These are phyloP conservation scores for Sesbania bispinosa DNA, from an alignment of 306 rosid genomes.

Conservation along the genomic window DNA sequence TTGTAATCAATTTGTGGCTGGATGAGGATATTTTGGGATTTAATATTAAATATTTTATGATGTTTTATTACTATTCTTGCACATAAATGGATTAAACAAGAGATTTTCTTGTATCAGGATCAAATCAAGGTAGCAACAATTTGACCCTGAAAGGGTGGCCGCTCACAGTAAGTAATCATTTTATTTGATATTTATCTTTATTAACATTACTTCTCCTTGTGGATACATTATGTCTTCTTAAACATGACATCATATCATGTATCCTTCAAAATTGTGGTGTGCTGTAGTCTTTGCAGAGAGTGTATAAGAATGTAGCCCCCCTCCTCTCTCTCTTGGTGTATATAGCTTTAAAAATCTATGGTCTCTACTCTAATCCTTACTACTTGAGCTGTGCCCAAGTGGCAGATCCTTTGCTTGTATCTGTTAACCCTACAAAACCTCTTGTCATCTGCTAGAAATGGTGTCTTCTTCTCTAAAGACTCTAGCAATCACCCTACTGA, in stretches of 20 bases:
- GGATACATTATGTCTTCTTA: neutral
- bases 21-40: conserved; percentile 14
- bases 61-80: neutral
- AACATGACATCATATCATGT: no score
- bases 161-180: conserved; percentile 63
- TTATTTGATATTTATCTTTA: neutral
- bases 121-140: conserved; percentile 91
- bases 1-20: neutral
- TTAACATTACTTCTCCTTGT: neutral
- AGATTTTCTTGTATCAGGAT: conserved; percentile 58
- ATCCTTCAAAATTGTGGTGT: no score
- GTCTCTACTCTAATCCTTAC: no score
- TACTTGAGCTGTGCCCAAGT: no score
- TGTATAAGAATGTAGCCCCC: no score
- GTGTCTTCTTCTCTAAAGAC: neutral
- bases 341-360: no score
- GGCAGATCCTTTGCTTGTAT: no score
- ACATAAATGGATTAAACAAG: conserved; percentile 22
- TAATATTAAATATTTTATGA: neutral
- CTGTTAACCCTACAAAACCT: conserved; percentile 9
- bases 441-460: neutral
- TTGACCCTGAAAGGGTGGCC: conserved; percentile 99
- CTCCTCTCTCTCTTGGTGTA: no score
- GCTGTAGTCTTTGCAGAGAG: no score
- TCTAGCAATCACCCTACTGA: neutral